Conservation (phyloP, 192 early-diverging fungal species). For the Gigaspora rosea region DNA sequence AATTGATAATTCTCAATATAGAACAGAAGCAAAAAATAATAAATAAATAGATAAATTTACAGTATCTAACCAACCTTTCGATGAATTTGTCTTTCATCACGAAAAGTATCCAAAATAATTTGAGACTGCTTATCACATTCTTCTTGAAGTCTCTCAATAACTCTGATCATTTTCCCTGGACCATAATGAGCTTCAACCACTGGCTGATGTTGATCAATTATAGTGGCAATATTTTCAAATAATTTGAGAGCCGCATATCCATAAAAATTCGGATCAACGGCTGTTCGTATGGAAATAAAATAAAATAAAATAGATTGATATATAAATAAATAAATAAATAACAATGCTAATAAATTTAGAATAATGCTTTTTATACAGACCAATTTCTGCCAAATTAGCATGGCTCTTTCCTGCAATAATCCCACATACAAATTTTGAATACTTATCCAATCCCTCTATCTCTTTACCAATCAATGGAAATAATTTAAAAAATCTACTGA, state of each 20-base stretch:
- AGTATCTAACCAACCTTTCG: constrained; percentile 38
- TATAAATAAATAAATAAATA: background rate
- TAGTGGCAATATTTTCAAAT: constrained; percentile 86
- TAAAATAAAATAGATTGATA: constrained; percentile 10
- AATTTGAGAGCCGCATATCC: constrained; percentile 79
- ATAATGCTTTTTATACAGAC: constrained; percentile 31
- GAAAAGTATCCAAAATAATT: constrained; percentile 78
- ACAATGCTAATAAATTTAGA: background rate
- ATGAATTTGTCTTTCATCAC: constrained; percentile 64
- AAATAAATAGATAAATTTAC: constrained; percentile 14
- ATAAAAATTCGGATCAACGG: constrained; percentile 60
- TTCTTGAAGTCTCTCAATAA: constrained; percentile 87
- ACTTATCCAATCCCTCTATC: constrained; percentile 85
- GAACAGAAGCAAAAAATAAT: too few relatives aligned
- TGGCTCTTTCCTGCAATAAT: constrained; percentile 76
- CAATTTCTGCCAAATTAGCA: constrained; percentile 56
- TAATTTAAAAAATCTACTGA: constrained; percentile 85
- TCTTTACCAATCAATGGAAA: constrained; percentile 87
- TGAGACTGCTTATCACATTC: constrained; percentile 81
- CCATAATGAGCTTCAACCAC: constrained; percentile 87
- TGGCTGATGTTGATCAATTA: constrained; percentile 87
- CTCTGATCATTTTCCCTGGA: constrained; percentile 79
- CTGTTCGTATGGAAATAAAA: constrained; percentile 31
- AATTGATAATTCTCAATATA: too few relatives aligned
- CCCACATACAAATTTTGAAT: constrained; percentile 80